These are phyloP conservation scores for Leccinum disarticulatum DNA, from an alignment of 768 basidiomycete genomes.

Conservation along the genomic window DNA sequence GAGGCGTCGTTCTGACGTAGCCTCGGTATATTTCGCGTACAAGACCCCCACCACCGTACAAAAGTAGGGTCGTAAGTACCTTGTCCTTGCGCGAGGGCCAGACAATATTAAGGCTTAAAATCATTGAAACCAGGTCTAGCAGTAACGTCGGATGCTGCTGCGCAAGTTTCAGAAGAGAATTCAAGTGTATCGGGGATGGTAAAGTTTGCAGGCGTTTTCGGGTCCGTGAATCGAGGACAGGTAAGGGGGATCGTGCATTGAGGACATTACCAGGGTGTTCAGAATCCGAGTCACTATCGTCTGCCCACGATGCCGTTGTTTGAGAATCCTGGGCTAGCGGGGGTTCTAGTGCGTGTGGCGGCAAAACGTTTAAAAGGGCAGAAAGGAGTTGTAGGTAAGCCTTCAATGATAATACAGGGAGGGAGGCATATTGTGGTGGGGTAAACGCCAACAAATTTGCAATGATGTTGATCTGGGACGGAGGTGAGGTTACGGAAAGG, in stretches of 20 bases:
- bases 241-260: conserved; percentile 32
- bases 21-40: conserved; percentile 75
- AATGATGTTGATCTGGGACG: conserved; percentile 53
- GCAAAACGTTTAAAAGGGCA: conserved; percentile 51
- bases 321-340: conserved; percentile 25
- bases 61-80: conserved; percentile 55
- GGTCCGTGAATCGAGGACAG: conserved; percentile 57
- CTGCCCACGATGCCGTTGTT: conserved; percentile 15
- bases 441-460: conserved; percentile 72
- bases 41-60: conserved; percentile 56
- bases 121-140: conserved; percentile 52
- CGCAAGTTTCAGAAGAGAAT: conserved; percentile 47
- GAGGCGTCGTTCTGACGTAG: conserved; percentile 56
- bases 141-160: conserved; percentile 41
- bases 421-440: conserved; percentile 55
- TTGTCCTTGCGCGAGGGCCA: conserved; percentile 61
- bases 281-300: conserved; percentile 44
- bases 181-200: conserved; percentile 51
- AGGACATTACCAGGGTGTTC: conserved; percentile 38
- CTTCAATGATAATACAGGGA: conserved; percentile 45
- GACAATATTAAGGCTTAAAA: conserved; percentile 55
- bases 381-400: conserved; percentile 57
- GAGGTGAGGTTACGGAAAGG: conserved; percentile 35
- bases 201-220: conserved; percentile 63
- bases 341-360: conserved; percentile 52